Base-by-base conservation (phyloP, 208 protist genomes). In the Wallacemonas sp. region DNA sequence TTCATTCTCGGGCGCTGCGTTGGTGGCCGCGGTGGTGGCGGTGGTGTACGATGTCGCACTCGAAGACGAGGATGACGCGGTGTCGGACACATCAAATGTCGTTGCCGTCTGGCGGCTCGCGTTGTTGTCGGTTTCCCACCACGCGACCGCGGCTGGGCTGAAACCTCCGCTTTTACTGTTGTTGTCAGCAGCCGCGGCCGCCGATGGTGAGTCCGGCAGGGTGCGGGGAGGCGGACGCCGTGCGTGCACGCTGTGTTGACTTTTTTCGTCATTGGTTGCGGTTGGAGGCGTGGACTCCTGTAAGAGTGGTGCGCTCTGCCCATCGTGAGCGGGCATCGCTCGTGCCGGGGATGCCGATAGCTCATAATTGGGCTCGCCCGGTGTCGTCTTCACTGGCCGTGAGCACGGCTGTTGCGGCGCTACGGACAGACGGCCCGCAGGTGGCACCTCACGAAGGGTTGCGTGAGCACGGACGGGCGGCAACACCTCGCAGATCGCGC, bases 41-140 rank as follows among this genome's bases (percentile, higher is more conserved):
- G 83, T 93, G 10, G 87, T 93, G 69, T 85, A 87, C 3, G 87
- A 85, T 2, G 83, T 93, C 37, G 71, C 77, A 37, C 29, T 57
- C 29, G 50, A 57, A 12, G 24, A 33, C 6, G 27, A 48, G 19
- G 45, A 32, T 9, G 45, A 53, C 24, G 45, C 15, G 15, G 66
- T 78, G 58, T 85, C 74, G 0, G 78, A 87, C 21, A 69, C 71
- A 39, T 78, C 73, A 27, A 58, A 60, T 19, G 38, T 59, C 29
- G 50, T 57, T n/a, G 52, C 53, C 1, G 54, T 42, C 32, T 39
- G 22, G 4, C 24, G 26, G 19, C 41, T 29, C 19, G 57, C 30
- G 21, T 45, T 52, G 42, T 24, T 39, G 34, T 41, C 27, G 4
- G 68, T 67, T 33, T 93, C 87, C 87, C 87, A 93, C 87, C 87